Base-by-base conservation (phyloP, 2,329 filamentous ascomycete species). In the Microsporum ferrugineum region DNA sequence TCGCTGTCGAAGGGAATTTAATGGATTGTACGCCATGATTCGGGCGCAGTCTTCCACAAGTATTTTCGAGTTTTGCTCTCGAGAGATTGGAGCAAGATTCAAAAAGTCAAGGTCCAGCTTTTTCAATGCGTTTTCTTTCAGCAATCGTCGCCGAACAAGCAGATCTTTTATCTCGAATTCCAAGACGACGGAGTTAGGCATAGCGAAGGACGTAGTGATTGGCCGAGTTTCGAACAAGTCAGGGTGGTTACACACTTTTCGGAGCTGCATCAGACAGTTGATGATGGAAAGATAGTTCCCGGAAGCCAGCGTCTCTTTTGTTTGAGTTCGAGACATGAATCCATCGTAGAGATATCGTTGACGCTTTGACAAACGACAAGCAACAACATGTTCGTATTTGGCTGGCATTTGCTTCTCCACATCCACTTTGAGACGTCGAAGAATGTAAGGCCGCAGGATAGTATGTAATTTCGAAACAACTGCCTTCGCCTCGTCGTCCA, bases 331-430 rank as follows among this genome's bases (percentile, higher is more conserved):
- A 38, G 89, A 90, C 77, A 99, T 85, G 74, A 97, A 99, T 1
- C 92, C 92, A 74, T 99, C 94, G 69, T 99, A 99, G 6, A 99
- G 78, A 74, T 96, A 94, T 49, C 94, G 85, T 71, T 99, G 94
- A 29, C 94, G 86, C 72, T 97, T 96, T 5, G 92, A 97, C 3
- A 99, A 80, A 51, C 92, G 88, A 73, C 94, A 99, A 69, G 95
- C 91, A 65, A 97, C 89, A 23, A 99, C 91, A 70, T 96, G 91
- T 73, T 99, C 95, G 70, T 96, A 96, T 73, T 99, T 99, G 63
- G 85, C 91, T 0, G 95, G 94, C 89, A 99, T 96, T 72, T 99
- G 94, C 76, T 97, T 96, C 76, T 99, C 95, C 4, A 99, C 94
- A 70, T 99, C 94, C 51, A 90, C 88, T 75, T 99, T 99, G 61